phyloP scores from a whole-genome alignment of 1,284 basidiomycete species.

The Ceratorhiza oryzae-sativae region DNA sequence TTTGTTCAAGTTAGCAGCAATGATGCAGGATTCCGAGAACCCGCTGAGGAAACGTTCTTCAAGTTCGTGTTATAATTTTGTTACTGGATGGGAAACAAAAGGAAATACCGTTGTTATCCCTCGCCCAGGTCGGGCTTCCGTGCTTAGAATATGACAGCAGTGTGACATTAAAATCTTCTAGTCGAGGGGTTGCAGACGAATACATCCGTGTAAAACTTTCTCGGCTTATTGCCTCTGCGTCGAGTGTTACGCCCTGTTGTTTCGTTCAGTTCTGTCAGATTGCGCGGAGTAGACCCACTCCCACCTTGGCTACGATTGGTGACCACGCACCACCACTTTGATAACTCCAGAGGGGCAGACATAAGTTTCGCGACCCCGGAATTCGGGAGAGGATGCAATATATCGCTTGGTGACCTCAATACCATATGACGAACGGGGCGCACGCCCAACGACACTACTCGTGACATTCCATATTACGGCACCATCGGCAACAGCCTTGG shows the following conservation, averaged over 20 bases:
- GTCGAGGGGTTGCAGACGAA: slow-evolving; percentile 13
- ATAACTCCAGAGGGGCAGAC: neutral
- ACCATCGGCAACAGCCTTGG: slow-evolving; percentile 41
- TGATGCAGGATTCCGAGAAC: neutral
- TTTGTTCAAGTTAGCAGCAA: slow-evolving; percentile 17
- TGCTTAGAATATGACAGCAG: slow-evolving; percentile 14
- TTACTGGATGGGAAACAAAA: neutral
- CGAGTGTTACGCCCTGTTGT: slow-evolving; percentile 16
- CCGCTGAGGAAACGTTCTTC: neutral
- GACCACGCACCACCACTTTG: slow-evolving; percentile 15
- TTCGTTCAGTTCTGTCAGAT: neutral
- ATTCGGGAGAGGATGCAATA: neutral
- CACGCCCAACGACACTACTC: slow-evolving; percentile 32
- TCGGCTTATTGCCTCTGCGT: neutral
- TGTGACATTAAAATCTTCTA: slow-evolving; percentile 14
- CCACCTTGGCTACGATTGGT: slow-evolving; percentile 14
- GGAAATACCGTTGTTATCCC: slow-evolving; percentile 11
- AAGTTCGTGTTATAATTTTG: neutral
- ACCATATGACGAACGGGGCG: slow-evolving; percentile 29
- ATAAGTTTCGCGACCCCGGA: slow-evolving; percentile 4
- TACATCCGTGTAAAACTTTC: neutral
- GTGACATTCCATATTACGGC: slow-evolving; percentile 38
- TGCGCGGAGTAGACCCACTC: neutral
- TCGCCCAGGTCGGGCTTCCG: neutral
- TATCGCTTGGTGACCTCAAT: neutral